Conservation (phyloP, 257 asterid species). For the Solanum chmielewskii region DNA sequence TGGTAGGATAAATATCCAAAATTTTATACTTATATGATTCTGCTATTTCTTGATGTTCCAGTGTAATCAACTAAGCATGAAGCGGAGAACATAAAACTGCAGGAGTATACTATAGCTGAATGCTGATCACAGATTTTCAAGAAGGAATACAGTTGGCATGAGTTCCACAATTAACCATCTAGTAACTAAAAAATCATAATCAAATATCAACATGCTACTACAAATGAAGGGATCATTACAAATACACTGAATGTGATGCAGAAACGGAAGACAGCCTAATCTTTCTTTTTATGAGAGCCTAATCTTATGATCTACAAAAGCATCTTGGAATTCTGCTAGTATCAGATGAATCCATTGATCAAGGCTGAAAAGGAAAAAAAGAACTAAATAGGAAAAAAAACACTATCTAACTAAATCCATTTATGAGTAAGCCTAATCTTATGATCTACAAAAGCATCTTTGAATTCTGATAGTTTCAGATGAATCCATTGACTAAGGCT, state of each 20-base stretch:
- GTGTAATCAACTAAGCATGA: not conserved
- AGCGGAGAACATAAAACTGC: not conserved
- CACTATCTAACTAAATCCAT: not conserved
- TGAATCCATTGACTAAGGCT: not conserved
- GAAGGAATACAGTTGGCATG: not conserved
- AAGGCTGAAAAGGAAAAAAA: not conserved
- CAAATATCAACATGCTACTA: not conserved
- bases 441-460: not conserved
- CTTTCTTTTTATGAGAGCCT: not conserved
- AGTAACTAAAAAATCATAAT: not conserved
- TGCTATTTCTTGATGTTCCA: not conserved
- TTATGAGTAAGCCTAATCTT: not conserved
- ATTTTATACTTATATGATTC: not conserved
- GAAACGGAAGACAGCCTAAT: not conserved
- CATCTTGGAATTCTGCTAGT: not conserved
- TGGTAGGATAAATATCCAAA: not conserved
- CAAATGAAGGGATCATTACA: not conserved
- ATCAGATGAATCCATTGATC: not conserved
- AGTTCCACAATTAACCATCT: not conserved
- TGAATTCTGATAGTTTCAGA: not conserved
- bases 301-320: not conserved
- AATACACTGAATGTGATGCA: not conserved
- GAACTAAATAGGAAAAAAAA: not conserved
- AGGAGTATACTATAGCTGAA: not conserved
- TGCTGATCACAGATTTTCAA: not conserved